A percentile compares a stretch with the other conserved stretches of the same genome.
phyloP scores from a whole-genome alignment of 2,329 filamentous ascomycete genomes.

The Microsporum canis region DNA sequence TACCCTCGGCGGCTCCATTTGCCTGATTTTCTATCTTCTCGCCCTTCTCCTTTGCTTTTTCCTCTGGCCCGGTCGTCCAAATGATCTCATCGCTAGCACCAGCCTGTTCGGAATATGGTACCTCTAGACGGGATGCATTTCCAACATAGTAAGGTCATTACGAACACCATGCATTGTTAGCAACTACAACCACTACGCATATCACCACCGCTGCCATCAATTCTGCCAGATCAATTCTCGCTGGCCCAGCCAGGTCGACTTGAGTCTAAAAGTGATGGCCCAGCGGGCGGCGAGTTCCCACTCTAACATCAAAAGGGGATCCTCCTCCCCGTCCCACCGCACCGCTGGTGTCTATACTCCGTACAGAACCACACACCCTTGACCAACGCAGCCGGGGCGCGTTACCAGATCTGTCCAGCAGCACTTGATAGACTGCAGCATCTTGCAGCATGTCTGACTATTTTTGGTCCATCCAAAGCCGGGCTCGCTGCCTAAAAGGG shows the following conservation, averaged over 20 bases:
- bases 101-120: neutral
- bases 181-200: neutral
- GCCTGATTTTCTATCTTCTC: neutral
- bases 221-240: neutral
- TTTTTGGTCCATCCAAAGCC: slow-evolving; percentile 4
- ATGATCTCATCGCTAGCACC: slow-evolving; percentile 3
- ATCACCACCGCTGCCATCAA: neutral
- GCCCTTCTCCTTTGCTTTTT: slow-evolving; percentile 4
- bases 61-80: neutral
- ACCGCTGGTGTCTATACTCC: neutral
- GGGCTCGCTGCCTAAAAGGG: slow-evolving; percentile 3
- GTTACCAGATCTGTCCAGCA: slow-evolving; percentile 1
- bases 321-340: slow-evolving; percentile 3
- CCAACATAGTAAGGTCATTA: slow-evolving; percentile 2
- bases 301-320: slow-evolving; percentile 1
- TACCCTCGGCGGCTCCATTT: neutral
- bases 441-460: slow-evolving; percentile 1
- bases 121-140: neutral
- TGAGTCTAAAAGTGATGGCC: neutral
- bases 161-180: neutral
- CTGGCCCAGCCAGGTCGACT: neutral
- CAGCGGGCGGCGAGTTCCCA: neutral
- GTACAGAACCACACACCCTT: neutral
- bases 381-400: slow-evolving; percentile 1
- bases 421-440: slow-evolving; percentile 4